phyloP scores from a whole-genome alignment of 2,329 filamentous ascomycete genomes.

The Phialemoniopsis sp. region DNA sequence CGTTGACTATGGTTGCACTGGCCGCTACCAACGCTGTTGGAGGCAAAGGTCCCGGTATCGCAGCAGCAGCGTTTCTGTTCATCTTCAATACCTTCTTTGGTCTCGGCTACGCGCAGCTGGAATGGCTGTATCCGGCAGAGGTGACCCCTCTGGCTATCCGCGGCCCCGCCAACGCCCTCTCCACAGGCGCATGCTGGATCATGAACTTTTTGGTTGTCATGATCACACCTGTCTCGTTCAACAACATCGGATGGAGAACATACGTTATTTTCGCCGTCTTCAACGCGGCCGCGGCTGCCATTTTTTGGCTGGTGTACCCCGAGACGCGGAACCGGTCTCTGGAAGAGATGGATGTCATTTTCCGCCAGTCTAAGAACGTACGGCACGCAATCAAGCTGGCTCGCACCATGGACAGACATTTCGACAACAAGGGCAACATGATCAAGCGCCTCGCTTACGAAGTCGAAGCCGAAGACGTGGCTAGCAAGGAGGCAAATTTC shows the following conservation, averaged over 20 bases:
- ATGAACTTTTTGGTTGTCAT: constrained; percentile 63
- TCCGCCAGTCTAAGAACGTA: no score
- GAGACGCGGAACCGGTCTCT: constrained; percentile 61
- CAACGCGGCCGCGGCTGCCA: constrained; percentile 55
- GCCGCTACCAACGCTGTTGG: constrained; percentile 48
- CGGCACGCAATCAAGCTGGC: no score
- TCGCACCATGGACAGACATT: no score
- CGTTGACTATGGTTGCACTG: constrained; percentile 53
- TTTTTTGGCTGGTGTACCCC: constrained; percentile 59
- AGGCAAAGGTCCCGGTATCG: constrained; percentile 2
- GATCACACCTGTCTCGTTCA: constrained; percentile 56
- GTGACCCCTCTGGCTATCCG: constrained; percentile 47
- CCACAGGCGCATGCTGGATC: constrained; percentile 47
- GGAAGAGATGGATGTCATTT: constrained; percentile 58
- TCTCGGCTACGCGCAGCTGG: constrained; percentile 46
- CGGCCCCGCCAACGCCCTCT: constrained; percentile 54
- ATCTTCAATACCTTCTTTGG: constrained; percentile 51
- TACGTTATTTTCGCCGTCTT: constrained; percentile 63
- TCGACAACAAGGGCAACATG: no score
- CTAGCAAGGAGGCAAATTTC: no score
- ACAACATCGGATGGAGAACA: constrained; percentile 53
- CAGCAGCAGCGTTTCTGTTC: constrained; percentile 29
- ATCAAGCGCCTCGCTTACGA: no score
- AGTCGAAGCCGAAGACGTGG: no score
- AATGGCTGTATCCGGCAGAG: constrained; percentile 57